These are phyloP conservation scores for Amauroascus verrucosus DNA, from an alignment of 2,329 filamentous ascomycete genomes.

Conservation along the genomic window DNA sequence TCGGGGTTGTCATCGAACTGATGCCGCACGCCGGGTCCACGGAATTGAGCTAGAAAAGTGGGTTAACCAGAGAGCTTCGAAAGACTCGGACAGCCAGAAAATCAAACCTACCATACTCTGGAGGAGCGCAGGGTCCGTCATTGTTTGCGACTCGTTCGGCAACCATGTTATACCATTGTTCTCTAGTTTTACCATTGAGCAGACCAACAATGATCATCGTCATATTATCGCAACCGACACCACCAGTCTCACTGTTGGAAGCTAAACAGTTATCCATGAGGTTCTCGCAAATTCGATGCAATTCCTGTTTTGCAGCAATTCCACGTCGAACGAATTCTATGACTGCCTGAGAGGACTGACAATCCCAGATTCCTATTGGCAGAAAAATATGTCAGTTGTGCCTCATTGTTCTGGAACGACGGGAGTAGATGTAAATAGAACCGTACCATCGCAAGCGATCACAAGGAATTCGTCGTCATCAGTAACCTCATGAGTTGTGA, in stretches of 20 bases:
- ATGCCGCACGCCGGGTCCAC: constrained; percentile 70
- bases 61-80: neutral
- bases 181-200: constrained; percentile 82
- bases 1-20: constrained; percentile 67
- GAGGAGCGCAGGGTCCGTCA: constrained; percentile 95
- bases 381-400: constrained; percentile 10
- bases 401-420: too few relatives aligned
- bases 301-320: constrained; percentile 89
- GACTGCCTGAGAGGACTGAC: constrained; percentile 94
- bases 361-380: constrained; percentile 88
- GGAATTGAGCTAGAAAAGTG: constrained; percentile 62
- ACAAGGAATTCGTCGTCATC: constrained; percentile 95
- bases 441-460: constrained; percentile 80
- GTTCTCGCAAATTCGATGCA: constrained; percentile 95
- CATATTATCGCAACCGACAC: constrained; percentile 99
- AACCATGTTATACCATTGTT: constrained; percentile 97
- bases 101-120: constrained; percentile 88
- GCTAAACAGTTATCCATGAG: constrained; percentile 99
- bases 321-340: constrained; percentile 93
- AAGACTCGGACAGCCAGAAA: too few relatives aligned
- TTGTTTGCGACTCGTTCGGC: constrained; percentile 88
- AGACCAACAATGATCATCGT: constrained; percentile 89
- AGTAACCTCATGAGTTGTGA: constrained; percentile 78
- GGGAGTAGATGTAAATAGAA: neutral
- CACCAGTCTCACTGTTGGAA: constrained; percentile 94